Percentiles rank a stretch among this genome's conserved stretches.
These are phyloP conservation scores for Rhododendron simsii DNA, from an alignment of 148 eudicot genomes.

Conservation along the genomic window DNA sequence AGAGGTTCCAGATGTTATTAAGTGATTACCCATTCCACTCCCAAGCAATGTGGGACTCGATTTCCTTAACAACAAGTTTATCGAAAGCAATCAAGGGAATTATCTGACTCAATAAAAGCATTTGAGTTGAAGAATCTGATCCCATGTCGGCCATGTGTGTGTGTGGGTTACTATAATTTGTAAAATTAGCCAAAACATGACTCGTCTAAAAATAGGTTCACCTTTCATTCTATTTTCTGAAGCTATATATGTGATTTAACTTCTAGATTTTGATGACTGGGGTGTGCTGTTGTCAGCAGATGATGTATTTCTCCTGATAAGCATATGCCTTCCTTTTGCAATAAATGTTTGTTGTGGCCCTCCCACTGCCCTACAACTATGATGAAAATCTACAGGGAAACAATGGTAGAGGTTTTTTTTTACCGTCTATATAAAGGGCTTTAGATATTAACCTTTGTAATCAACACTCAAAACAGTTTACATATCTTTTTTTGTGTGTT, in stretches of 20 bases:
- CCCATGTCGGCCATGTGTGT: neutral
- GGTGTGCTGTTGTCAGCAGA: neutral
- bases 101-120: neutral
- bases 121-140: neutral
- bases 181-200: neutral
- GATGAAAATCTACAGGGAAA: too few relatives aligned
- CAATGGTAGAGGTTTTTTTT: neutral
- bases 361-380: too few relatives aligned
- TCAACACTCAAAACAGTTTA: too few relatives aligned
- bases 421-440: constrained; percentile 3
- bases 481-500: too few relatives aligned
- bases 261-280: neutral
- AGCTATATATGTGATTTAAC: neutral
- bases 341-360: neutral
- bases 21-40: too few relatives aligned
- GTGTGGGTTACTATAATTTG: neutral
- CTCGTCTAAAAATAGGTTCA: neutral
- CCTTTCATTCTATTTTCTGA: too few relatives aligned
- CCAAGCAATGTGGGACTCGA: too few relatives aligned
- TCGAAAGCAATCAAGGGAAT: neutral
- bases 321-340: neutral
- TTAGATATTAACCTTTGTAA: constrained; percentile 19
- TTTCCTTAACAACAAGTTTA: neutral
- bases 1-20: too few relatives aligned
- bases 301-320: neutral